Conservation (phyloP, 176 grass and related monocot genomes). For the Elaeis guineensis region DNA sequence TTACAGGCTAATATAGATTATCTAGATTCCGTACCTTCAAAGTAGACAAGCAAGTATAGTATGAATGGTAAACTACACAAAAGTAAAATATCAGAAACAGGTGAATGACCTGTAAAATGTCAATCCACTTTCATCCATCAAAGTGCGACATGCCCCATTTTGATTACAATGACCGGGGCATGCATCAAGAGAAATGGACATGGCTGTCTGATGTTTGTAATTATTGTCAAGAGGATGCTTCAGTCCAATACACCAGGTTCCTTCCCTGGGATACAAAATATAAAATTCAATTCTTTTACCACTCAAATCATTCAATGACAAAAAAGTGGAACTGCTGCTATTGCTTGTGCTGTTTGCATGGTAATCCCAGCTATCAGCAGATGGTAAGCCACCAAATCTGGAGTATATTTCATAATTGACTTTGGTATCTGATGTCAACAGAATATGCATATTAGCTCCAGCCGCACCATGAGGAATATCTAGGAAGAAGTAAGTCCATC, state of each 20-base stretch:
- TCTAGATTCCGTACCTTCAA: too few relatives aligned
- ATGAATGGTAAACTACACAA: too few relatives aligned
- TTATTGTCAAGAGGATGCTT: slow-evolving; percentile 54
- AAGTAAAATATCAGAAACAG: not conserved
- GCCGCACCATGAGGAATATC: slow-evolving; percentile 82
- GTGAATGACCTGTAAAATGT: slow-evolving; percentile 79
- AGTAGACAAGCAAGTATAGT: too few relatives aligned
- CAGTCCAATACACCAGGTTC: slow-evolving; percentile 78
- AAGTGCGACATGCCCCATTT: slow-evolving; percentile 64
- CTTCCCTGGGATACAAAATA: slow-evolving; percentile 93
- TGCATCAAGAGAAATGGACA: slow-evolving; percentile 78
- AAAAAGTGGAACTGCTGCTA: slow-evolving; percentile 48
- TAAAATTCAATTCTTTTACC: slow-evolving; percentile 66
- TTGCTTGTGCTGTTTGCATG: slow-evolving; percentile 49
- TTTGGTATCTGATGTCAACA: slow-evolving; percentile 63
- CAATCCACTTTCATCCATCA: slow-evolving; percentile 79
- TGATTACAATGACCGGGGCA: slow-evolving; percentile 76
- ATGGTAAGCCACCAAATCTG: slow-evolving; percentile 75
- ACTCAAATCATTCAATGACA: slow-evolving; percentile 48
- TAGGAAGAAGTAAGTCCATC: slow-evolving; percentile 87
- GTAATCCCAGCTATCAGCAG: slow-evolving; percentile 74
- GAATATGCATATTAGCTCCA: slow-evolving; percentile 57
- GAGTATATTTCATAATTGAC: slow-evolving; percentile 69
- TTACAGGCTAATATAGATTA: too few relatives aligned
- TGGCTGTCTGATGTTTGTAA: slow-evolving; percentile 38